Conservation (phyloP, 176 grass and related monocot species). For the Themeda triandra region DNA sequence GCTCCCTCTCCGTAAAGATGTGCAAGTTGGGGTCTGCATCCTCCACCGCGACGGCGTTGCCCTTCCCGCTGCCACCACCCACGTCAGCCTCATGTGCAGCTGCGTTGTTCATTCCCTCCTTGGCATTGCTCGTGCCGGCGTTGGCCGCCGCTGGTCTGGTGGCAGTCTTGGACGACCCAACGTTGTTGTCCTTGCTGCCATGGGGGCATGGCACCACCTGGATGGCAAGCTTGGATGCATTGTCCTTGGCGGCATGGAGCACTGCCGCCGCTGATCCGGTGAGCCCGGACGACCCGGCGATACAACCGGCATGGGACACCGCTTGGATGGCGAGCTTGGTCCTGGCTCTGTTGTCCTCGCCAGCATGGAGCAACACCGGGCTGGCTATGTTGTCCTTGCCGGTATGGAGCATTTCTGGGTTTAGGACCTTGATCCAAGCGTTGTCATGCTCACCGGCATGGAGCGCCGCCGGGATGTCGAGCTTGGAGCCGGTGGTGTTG, state of each 20-base stretch:
- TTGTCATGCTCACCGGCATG: neutral
- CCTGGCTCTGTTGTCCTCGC: neutral
- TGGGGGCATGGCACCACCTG: neutral
- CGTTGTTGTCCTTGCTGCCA: neutral
- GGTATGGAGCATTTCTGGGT: neutral
- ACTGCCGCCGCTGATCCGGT: neutral
- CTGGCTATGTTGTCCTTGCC: neutral
- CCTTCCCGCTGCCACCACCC: neutral
- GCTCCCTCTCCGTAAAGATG: constrained; percentile 40
- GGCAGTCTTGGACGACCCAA: neutral
- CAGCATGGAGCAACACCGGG: too few relatives aligned
- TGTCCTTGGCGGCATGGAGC: too few relatives aligned
- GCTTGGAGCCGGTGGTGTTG: neutral
- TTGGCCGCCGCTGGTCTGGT: neutral
- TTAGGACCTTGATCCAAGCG: neutral
- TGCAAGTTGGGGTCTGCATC: constrained; percentile 15
- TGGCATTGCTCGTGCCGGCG: too few relatives aligned
- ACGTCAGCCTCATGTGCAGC: too few relatives aligned
- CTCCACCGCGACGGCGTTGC: too few relatives aligned
- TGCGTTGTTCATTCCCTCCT: neutral
- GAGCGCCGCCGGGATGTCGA: neutral
- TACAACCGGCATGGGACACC: neutral
- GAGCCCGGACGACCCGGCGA: neutral
- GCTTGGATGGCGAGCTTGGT: neutral
- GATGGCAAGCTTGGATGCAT: neutral